Base-by-base conservation (phyloP, 2,329 filamentous ascomycete genomes). In the Microascus cirrosus region DNA sequence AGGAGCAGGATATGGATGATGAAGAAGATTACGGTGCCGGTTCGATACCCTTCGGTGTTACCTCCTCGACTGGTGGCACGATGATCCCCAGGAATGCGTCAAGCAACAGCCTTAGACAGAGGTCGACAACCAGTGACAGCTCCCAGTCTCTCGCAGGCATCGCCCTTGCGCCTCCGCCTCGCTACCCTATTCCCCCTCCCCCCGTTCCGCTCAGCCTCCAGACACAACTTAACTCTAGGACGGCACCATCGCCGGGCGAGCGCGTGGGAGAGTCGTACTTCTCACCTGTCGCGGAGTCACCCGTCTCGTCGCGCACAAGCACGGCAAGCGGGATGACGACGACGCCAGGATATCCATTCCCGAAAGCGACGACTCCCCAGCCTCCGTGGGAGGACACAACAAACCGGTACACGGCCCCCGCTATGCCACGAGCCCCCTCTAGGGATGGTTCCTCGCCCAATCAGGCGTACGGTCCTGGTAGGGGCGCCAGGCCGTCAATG, bases 371-470 rank as follows among this genome's bases (percentile, higher is more conserved):
- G 12, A 86, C 85, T 1, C 85, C 89, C 1, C 81, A 85, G 62
- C 80, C 82, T 39, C 77, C 77, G 0, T 90, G 87, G 79, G 83
- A 85, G 66, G 89, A 95, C 25, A 84, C 55, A 3, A 82, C 54
- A 65, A 87, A 89, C 65, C 83, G 93, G 34, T 95, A 95, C 68
- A 96, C 93, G 1, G 90, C 93, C 10, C 93, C 93, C 22, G 90
- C 89, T 2, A 85, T 92, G 78, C 86, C 88, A 52, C 85, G 90
- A 45, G 89, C 84, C 39, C 83, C 86, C n/a, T 93, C 90, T 36
- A 80, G 88, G 59, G 89, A 94, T 62, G 87, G 87, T 2, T 77
- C 85, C 8, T 85, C 83, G 35, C 79, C 83, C 18, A 86, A 84
- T 60, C 77, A 81, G 2, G 4, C 28, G 28, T 87, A 88, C 65